These are phyloP conservation scores for Salvia sclarea DNA, from an alignment of 305 asterid species.

Conservation along the genomic window DNA sequence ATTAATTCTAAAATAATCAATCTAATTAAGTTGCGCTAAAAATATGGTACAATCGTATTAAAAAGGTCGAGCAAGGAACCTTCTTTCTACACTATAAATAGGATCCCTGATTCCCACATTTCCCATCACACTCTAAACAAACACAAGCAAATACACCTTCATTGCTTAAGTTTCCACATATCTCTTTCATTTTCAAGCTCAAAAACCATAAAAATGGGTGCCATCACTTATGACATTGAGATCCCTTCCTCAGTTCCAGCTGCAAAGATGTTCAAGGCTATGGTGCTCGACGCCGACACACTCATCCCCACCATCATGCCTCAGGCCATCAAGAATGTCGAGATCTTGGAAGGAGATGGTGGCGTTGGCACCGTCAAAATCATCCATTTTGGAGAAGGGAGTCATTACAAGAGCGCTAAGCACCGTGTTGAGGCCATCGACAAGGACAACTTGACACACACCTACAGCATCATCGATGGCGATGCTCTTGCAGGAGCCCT, in stretches of 20 bases:
- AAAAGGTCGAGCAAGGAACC: no score
- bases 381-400: conserved; percentile 21
- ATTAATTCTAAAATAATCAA: no score
- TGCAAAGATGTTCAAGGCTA: conserved; percentile 22
- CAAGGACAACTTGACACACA: background rate
- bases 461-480: background rate
- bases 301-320: conserved; percentile 32
- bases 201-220: conserved; percentile 36
- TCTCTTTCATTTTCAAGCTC: background rate
- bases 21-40: no score
- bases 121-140: background rate
- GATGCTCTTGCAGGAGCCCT: background rate
- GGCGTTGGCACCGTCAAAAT: conserved; percentile 11
- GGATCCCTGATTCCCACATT: background rate
- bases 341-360: conserved; percentile 27
- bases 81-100: background rate
- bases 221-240: conserved; percentile 34
- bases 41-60: no score
- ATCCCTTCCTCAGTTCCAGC: conserved; percentile 36
- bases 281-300: conserved; percentile 11
- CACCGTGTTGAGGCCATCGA: background rate
- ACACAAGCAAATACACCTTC: background rate
- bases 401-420: background rate
- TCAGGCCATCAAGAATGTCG: conserved; percentile 19
- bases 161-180: background rate